phyloP scores from a whole-genome alignment of 164 flowering plant genomes.

The Amborella trichopoda region DNA sequence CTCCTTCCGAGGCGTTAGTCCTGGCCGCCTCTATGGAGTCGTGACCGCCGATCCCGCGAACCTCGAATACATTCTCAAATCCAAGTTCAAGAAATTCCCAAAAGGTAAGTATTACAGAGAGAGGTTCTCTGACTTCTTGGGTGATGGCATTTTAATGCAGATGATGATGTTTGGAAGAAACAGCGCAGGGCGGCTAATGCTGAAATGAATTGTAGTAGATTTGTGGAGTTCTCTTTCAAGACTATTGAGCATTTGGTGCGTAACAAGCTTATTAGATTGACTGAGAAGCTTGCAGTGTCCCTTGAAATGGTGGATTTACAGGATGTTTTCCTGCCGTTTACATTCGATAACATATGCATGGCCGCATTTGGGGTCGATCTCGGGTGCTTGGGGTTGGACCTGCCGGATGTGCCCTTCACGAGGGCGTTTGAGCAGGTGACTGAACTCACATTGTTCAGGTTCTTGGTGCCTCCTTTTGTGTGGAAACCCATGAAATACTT shows the following conservation, averaged over 20 bases:
- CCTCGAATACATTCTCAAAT: slow-evolving; percentile 65
- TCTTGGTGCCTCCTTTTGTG: slow-evolving; percentile 37
- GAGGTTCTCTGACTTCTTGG: slow-evolving; percentile 51
- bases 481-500: slow-evolving; percentile 44
- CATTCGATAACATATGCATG: slow-evolving; percentile 59
- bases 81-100: slow-evolving; percentile 63
- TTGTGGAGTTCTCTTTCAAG: slow-evolving; percentile 27
- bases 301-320: slow-evolving; percentile 37
- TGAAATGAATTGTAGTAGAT: slow-evolving; percentile 46
- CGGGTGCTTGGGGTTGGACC: slow-evolving; percentile 27
- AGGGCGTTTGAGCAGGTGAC: slow-evolving; percentile 66
- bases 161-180: slow-evolving; percentile 45
- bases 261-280: slow-evolving; percentile 27
- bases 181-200: slow-evolving; percentile 39
- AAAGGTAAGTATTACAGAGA: slow-evolving; percentile 56
- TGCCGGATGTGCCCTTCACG: slow-evolving; percentile 46
- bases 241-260: slow-evolving; percentile 34
- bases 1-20: slow-evolving; percentile 34
- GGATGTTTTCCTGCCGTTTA: slow-evolving; percentile 46
- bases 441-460: slow-evolving; percentile 31
- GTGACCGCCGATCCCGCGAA: slow-evolving; percentile 44
- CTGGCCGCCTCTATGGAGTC: slow-evolving; percentile 29
- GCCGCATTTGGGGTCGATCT: slow-evolving; percentile 58
- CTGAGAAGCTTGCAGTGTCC: slow-evolving; percentile 16
- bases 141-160: slow-evolving; percentile 69